These are phyloP conservation scores for Coleophoma eucalyptorum DNA, from an alignment of 2,329 filamentous ascomycete genomes.

Conservation along the genomic window DNA sequence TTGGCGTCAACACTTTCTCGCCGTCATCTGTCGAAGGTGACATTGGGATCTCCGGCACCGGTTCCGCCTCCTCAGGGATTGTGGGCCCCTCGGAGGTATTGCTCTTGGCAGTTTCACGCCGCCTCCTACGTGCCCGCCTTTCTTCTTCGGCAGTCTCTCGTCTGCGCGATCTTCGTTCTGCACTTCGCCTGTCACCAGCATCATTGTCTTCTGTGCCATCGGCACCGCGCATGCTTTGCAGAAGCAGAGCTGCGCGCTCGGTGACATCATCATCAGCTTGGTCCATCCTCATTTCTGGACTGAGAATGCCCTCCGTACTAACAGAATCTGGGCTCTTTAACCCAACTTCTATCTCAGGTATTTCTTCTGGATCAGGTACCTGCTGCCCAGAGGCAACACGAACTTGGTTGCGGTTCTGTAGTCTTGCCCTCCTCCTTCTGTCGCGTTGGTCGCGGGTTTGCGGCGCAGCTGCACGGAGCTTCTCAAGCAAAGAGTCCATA, in stretches of 20 bases:
- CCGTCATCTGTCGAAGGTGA: constrained; percentile 10
- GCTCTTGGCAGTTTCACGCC: constrained; percentile 56
- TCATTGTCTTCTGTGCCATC: constrained; percentile 49
- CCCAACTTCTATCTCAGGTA: constrained; percentile 51
- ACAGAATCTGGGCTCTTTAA: constrained; percentile 44
- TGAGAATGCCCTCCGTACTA: constrained; percentile 27
- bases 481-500: constrained; percentile 95
- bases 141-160: constrained; percentile 75
- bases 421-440: constrained; percentile 75
- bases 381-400: constrained; percentile 86
- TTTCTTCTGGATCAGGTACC: constrained; percentile 70
- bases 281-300: constrained; percentile 19
- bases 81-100: constrained; percentile 8
- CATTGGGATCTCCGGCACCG: constrained; percentile 5
- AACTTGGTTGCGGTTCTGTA: constrained; percentile 89
- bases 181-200: constrained; percentile 50
- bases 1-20: constrained; percentile 19
- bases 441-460: constrained; percentile 88
- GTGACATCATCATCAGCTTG: constrained; percentile 65
- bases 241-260: constrained; percentile 74
- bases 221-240: constrained; percentile 76
- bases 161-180: constrained; percentile 52
- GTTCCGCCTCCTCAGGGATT: constrained; percentile 10
- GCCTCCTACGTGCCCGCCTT: constrained; percentile 60
- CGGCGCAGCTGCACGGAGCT: constrained; percentile 87